Percentiles rank a stretch among this genome's conserved stretches.
These are phyloP conservation scores for Graphiopsis chlorocephala DNA, from an alignment of 2,329 filamentous ascomycete species.

Conservation along the genomic window DNA sequence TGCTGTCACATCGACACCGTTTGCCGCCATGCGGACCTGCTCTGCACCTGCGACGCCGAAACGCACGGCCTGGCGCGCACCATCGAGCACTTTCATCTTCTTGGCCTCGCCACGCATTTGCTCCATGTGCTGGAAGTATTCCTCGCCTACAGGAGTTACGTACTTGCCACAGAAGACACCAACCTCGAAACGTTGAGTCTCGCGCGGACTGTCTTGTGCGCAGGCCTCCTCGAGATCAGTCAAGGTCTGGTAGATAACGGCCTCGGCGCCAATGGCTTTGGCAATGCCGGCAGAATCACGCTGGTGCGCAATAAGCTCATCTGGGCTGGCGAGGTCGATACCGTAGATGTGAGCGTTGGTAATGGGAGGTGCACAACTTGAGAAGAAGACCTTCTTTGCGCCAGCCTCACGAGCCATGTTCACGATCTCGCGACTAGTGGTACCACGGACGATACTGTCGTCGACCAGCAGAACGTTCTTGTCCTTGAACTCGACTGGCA, in stretches of 20 bases:
- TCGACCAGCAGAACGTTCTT: conserved; percentile 82
- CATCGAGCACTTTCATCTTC: conserved; percentile 65
- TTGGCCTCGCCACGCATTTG: conserved; percentile 66
- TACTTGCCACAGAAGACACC: conserved; percentile 91
- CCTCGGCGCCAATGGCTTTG: conserved; percentile 68
- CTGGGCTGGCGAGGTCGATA: conserved; percentile 70
- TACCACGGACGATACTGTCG: conserved; percentile 85
- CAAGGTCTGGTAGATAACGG: conserved; percentile 74
- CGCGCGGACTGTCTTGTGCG: conserved; percentile 63
- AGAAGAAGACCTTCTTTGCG: conserved; percentile 78
- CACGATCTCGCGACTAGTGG: conserved; percentile 75
- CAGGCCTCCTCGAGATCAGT: conserved; percentile 79
- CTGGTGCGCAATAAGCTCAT: conserved; percentile 69
- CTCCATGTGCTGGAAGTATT: conserved; percentile 80
- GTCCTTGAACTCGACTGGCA: conserved; percentile 78
- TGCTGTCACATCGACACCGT: conserved; percentile 57
- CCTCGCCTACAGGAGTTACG: conserved; percentile 72
- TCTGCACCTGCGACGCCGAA: conserved; percentile 59
- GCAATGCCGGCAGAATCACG: conserved; percentile 61
- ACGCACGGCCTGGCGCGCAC: conserved; percentile 62
- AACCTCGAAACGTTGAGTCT: conserved; percentile 72
- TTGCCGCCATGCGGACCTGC: conserved; percentile 61
- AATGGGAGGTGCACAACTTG: conserved; percentile 77
- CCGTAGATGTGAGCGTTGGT: conserved; percentile 84
- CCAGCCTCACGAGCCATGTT: conserved; percentile 81